Conservation (phyloP, 2,329 filamentous ascomycete species). For the Hymenoscyphus salicellus region DNA sequence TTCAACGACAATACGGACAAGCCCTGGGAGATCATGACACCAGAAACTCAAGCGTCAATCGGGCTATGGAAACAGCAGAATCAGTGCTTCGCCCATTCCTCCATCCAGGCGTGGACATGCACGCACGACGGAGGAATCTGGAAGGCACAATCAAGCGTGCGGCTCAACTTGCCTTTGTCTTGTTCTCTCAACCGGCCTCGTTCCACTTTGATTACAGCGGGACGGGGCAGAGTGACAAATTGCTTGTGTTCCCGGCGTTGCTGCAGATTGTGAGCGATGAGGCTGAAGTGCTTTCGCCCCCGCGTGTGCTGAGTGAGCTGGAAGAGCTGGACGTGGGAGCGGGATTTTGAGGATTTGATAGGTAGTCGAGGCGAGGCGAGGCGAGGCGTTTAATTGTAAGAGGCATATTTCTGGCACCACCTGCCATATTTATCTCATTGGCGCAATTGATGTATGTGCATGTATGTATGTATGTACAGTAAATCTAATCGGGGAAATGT, state of each 20-base stretch:
- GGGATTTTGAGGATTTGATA: conserved; percentile 4
- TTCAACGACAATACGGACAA: conserved; percentile 17
- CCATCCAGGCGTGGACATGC: background rate
- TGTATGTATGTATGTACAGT: too few relatives aligned
- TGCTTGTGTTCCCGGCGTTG: conserved; percentile 21
- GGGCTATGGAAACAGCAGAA: conserved; percentile 11
- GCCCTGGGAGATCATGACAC: conserved; percentile 11
- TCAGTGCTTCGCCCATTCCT: conserved; percentile 18
- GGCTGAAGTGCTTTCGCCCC: conserved; percentile 13
- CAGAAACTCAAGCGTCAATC: conserved; percentile 8
- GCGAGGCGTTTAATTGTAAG: background rate
- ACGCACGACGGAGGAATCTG: conserved; percentile 14
- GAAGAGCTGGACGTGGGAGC: conserved; percentile 12
- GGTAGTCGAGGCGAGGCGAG: background rate
- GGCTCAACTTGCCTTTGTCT: conserved; percentile 20
- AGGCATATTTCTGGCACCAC: background rate
- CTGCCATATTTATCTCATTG: too few relatives aligned
- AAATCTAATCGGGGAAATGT: too few relatives aligned
- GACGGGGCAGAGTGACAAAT: conserved; percentile 4
- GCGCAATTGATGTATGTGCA: too few relatives aligned
- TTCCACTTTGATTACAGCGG: conserved; percentile 11
- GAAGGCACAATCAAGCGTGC: conserved; percentile 19
- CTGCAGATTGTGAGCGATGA: conserved; percentile 18
- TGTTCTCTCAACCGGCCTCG: conserved; percentile 21
- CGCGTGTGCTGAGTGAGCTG: conserved; percentile 14